phyloP scores from a whole-genome alignment of 192 early-diverging fungal genomes.

The Umbelopsis sp. region DNA sequence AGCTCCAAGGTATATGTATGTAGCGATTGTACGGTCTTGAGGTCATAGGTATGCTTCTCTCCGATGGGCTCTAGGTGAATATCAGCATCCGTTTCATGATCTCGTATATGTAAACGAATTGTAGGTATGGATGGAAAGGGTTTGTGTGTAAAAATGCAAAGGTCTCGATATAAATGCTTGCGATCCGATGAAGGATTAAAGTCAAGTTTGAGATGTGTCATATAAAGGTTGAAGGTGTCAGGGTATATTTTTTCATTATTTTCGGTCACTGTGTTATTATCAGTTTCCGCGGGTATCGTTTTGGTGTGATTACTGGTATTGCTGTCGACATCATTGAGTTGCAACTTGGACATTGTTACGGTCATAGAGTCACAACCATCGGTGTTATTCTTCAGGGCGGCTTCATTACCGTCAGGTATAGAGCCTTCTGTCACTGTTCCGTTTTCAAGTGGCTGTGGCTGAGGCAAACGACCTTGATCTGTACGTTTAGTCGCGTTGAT shows the following conservation, averaged over 20 bases:
- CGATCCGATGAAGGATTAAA: conserved; percentile 22
- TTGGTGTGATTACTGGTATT: too few relatives aligned
- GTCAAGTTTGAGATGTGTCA: conserved; percentile 38
- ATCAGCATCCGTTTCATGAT: conserved; percentile 9
- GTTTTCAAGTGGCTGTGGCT: too few relatives aligned
- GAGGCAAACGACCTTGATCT: not conserved
- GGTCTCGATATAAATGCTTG: conserved; percentile 40
- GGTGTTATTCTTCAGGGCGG: too few relatives aligned
- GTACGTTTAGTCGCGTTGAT: not conserved
- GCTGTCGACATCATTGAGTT: too few relatives aligned
- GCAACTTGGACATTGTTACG: too few relatives aligned
- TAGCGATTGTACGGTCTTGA: not conserved
- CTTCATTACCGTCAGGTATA: too few relatives aligned
- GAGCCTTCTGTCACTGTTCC: too few relatives aligned
- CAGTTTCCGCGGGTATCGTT: too few relatives aligned
- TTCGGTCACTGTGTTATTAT: too few relatives aligned
- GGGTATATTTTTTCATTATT: not conserved
- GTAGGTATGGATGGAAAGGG: conserved; percentile 39
- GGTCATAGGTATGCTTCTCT: not conserved
- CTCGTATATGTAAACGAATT: conserved; percentile 41
- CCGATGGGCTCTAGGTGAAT: conserved; percentile 24
- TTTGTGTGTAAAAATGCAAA: conserved; percentile 51
- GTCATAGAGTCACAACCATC: too few relatives aligned
- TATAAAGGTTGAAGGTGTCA: conserved; percentile 23
- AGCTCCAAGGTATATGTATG: conserved; percentile 56